Base-by-base conservation (phyloP, 805 yeast genomes). In the Myxozyma lipomycoides region DNA sequence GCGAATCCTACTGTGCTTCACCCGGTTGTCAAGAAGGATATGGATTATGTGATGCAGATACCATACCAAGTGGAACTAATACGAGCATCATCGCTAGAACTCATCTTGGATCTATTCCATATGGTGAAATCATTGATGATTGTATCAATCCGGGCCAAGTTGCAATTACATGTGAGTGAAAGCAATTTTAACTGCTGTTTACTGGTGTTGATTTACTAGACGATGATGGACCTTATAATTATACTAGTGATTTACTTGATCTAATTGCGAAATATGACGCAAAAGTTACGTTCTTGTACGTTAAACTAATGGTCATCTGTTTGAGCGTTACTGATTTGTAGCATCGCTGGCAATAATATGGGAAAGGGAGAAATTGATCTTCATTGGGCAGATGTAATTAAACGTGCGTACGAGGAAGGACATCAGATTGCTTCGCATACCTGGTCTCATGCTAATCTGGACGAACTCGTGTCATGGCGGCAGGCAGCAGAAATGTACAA, bases 341-440 rank as follows among this genome's bases (percentile, higher is more conserved):
- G 44, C 42, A 45, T 52, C 17, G 43, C 50, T 9, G 56, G 56
- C 3, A 52, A 48, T 43, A 52, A 52, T 39, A 18, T 30, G 28
- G 56, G 52, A 18, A 52, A 52, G 32, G 56, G 56, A 12, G 45
- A 35, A 28, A 52, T 52, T 30, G 56, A 52, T 26, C n/a, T 25
- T 6, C 34, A 34, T 24, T 52, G 56, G 56, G 38, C 26, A 10
- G 41, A 48, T 17, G 46, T 45, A 9, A 43, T 52, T 30, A 3
- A 18, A 17, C 48, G 42, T 25, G 45, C 44, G 15, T 44, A 48
- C 32, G 32, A 15, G 10, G 46, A 30, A 7, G 56, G 56, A 18
- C 56, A 52, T 22, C 56, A 52, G 25, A 48, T 52, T 21, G 56
- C 52, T 12, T 52, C 56, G 23, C 56, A 52, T 24, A 32, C 52